Evolutionary conservation across 2,329 filamentous ascomycete genomes (phyloP), one percentile per base, ranked within the genome.

Genomic region (Aspergillus jensenii): DNA sequence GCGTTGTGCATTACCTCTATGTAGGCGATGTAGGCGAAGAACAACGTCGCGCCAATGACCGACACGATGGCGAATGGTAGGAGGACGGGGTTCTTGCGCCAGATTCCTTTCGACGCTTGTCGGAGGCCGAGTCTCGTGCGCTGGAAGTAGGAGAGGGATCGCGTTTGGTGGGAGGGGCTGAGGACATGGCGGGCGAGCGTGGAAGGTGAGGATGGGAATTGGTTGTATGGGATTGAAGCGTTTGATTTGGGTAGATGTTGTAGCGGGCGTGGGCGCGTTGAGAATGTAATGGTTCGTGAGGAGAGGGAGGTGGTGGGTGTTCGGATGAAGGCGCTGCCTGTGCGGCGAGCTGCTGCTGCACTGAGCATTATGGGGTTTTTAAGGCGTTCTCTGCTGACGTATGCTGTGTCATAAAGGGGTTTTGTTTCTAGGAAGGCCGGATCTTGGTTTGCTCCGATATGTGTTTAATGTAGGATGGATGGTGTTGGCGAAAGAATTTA

Each of bases 31-130:
- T 79, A 78, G 14, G 71, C 65, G 17, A 80, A 74, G 6, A 74
- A 25, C 1, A 68, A 64, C 8, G 70, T 66, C 6, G 68, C 71
- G 12, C 71, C 73, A 25, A 74, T 63, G 5, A 73, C 67, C 21
- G 71, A 75, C 50, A 78, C 53, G 19, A 81, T 68, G n/a, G 74
- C 73, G 14, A 76, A 61, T 1, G 75, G 73, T 35, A 79, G 72
- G 47, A 76, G 62, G 54, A 79, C 65, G 4, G 78, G 77, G 60
- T 78, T 73, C 62, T 76, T 76, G 65, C 73, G 73, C 73, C 74
- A 76, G 53, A 77, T 74, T 21, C 69, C 73, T 57, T 71, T 71
- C 6, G 66, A 72, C 15, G 74, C 73, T 62, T 74, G 67, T 14
- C 69, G 71, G 61, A 73, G 72, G 53, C 66, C 67, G 58, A 68